These are phyloP conservation scores for Lepidium didymum DNA, from an alignment of 345 rosid species.

Conservation along the genomic window DNA sequence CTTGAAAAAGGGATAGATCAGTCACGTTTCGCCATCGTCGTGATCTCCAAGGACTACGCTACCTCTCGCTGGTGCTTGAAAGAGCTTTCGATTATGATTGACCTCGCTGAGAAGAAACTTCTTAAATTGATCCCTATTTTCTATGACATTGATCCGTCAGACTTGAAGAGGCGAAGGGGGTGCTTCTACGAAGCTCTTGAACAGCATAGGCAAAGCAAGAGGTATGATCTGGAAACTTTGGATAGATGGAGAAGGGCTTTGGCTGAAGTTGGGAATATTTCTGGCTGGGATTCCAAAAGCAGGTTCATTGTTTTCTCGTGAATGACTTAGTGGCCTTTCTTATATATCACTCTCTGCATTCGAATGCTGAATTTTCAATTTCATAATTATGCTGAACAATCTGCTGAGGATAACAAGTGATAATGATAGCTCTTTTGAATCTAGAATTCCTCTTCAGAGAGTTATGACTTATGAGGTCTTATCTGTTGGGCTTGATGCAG, in stretches of 20 bases:
- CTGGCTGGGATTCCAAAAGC: constrained; percentile 22
- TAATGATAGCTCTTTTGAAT: not conserved
- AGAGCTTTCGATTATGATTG: not conserved
- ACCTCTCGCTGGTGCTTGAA: constrained; percentile 18
- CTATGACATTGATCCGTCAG: constrained; percentile 10
- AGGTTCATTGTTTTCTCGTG: not conserved
- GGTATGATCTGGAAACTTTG: not conserved
- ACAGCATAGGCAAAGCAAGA: not conserved
- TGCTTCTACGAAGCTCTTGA: not conserved
- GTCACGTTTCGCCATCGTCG: constrained; percentile 8
- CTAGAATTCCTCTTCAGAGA: not conserved
- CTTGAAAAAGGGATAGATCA: not conserved
- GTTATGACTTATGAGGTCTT: not conserved
- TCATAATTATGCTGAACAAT: not conserved
- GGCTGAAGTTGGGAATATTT: constrained; percentile 1
- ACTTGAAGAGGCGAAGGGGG: not conserved
- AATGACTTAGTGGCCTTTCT: not conserved
- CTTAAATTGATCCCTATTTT: constrained; percentile 3
- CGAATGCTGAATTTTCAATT: too few species aligned
- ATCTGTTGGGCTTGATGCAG: not conserved
- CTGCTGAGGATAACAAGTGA: not conserved
- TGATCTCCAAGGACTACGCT: not conserved
- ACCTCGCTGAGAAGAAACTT: not conserved
- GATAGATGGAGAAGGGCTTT: not conserved
- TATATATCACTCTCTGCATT: not conserved